These are phyloP conservation scores for Acmispon strigosus DNA, from an alignment of 306 rosid species.

Conservation along the genomic window DNA sequence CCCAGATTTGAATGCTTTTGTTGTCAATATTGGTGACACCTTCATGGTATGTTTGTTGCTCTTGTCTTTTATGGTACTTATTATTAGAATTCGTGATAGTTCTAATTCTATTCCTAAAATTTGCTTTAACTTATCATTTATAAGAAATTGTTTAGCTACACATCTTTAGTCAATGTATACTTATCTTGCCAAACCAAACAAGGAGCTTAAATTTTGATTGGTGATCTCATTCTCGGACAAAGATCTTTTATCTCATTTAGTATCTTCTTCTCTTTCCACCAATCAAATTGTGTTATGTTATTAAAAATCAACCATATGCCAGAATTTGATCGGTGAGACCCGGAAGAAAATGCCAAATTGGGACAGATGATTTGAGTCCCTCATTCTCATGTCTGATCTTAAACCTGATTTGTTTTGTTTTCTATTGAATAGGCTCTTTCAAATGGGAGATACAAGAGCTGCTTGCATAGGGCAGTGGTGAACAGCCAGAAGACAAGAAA, in stretches of 20 bases:
- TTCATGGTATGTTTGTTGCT: conserved; percentile 59
- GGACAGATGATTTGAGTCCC: too few relatives aligned
- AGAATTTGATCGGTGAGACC: too few relatives aligned
- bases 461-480: conserved; percentile 98
- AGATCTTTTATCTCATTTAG: too few relatives aligned
- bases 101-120: too few relatives aligned
- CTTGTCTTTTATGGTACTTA: neutral
- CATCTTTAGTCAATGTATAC: too few relatives aligned
- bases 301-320: too few relatives aligned
- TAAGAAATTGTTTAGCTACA: too few relatives aligned
- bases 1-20: conserved; percentile 78
- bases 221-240: neutral
- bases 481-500: conserved; percentile 71
- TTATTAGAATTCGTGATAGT: too few relatives aligned
- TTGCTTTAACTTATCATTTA: too few relatives aligned
- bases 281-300: too few relatives aligned
- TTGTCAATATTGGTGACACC: conserved; percentile 93
- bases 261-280: too few relatives aligned
- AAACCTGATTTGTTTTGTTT: neutral
- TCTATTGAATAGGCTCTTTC: conserved; percentile 60
- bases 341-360: too few relatives aligned
- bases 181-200: neutral
- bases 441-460: conserved; percentile 91
- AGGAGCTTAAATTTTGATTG: neutral
- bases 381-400: neutral